A percentile compares a stretch with the other conserved stretches of the same genome.
Evolutionary conservation across 176 grass and related monocot genomes (phyloP).

Genomic region (Eremochloa ophiuroides): DNA sequence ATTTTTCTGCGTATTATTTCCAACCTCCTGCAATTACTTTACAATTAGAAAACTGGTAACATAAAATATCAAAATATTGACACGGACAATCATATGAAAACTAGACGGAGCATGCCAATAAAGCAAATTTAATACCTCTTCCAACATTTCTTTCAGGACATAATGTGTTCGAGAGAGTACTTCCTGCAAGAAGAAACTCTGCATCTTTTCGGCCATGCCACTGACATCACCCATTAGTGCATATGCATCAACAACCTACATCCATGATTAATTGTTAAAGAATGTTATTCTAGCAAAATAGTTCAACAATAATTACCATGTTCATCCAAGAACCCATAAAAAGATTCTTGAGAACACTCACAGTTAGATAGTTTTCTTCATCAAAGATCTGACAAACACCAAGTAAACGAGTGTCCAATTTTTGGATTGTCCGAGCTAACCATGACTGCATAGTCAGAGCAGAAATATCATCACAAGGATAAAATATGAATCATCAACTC

Average conservation of each 20-base stretch:
- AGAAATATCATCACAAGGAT: slow-evolving; percentile 15
- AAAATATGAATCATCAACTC: slow-evolving; percentile 18
- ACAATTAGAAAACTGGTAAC: slow-evolving; percentile 30
- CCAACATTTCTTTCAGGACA: slow-evolving; percentile 84
- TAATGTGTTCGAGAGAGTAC: slow-evolving; percentile 85
- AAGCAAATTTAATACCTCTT: slow-evolving; percentile 67
- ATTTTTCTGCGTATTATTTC: slow-evolving; percentile 78
- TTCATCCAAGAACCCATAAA: neutral
- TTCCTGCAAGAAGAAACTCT: slow-evolving; percentile 99
- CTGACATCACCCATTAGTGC: slow-evolving; percentile 89
- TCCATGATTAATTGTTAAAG: slow-evolving; percentile 16
- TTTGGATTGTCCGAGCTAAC: slow-evolving; percentile 82
- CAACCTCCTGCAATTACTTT: slow-evolving; percentile 80
- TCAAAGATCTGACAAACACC: slow-evolving; percentile 83
- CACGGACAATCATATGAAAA: neutral
- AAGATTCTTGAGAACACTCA: slow-evolving; percentile 52
- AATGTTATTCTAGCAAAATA: slow-evolving; percentile 19
- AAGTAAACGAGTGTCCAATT: slow-evolving; percentile 85
- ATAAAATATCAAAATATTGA: slow-evolving; percentile 18
- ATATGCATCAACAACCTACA: slow-evolving; percentile 90
- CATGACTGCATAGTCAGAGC: slow-evolving; percentile 58
- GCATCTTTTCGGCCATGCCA: slow-evolving; percentile 99
- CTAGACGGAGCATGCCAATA: slow-evolving; percentile 18
- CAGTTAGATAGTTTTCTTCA: slow-evolving; percentile 86
- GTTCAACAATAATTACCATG: neutral